These are phyloP conservation scores for Colletotrichum aenigma DNA, from an alignment of 2,329 filamentous ascomycete genomes.

Conservation along the genomic window DNA sequence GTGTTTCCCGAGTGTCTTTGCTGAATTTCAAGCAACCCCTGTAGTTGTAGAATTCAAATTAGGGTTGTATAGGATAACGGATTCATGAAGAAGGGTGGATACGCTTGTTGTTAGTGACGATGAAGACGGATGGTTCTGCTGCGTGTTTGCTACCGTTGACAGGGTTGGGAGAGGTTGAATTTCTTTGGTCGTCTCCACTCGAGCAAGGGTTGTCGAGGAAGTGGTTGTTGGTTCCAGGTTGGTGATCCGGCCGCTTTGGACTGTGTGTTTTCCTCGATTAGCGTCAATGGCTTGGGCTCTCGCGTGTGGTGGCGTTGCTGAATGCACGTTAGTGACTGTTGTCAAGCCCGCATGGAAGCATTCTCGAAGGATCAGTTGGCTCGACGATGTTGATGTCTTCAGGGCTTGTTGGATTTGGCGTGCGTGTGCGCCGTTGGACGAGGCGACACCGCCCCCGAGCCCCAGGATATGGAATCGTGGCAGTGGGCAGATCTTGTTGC, in stretches of 20 bases:
- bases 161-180: not conserved
- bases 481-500: not conserved
- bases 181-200: not conserved
- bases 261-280: not conserved
- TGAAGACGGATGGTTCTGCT: not conserved
- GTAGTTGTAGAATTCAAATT: not conserved
- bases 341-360: not conserved
- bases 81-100: not conserved
- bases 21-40: not conserved
- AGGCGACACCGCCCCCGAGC: not conserved
- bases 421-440: not conserved
- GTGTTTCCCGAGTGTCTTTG: not conserved
- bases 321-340: not conserved
- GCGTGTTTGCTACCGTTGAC: slow-evolving; percentile 1
- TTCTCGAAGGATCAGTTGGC: not conserved
- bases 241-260: not conserved
- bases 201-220: not conserved
- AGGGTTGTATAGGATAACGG: not conserved
- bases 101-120: not conserved
- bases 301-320: not conserved
- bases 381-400: not conserved
- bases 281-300: not conserved
- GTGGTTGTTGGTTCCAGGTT: not conserved
- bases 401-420: not conserved
- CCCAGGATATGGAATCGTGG: not conserved